Evolutionary conservation across 495 filamentous ascomycete species (phyloP).

Genomic region (Delitschia confertaspora): DNA sequence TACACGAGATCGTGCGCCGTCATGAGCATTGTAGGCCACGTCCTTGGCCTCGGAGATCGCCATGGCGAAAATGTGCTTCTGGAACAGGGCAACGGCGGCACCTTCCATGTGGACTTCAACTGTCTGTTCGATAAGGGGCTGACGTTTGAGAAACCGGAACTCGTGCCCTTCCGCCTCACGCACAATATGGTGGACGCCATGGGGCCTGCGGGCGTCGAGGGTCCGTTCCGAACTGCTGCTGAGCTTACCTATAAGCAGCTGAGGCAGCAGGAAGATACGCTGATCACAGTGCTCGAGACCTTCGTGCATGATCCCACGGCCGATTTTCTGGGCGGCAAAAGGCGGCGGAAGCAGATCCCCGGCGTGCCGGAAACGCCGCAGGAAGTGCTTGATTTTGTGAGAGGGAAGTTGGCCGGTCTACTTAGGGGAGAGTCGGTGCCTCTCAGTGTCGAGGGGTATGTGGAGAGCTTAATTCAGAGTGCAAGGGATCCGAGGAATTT

Average conservation of each 20-base stretch:
- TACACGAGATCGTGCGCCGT: constrained; percentile 92
- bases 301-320: constrained; percentile 95
- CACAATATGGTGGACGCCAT: constrained; percentile 98
- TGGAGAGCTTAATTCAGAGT: constrained; percentile 80
- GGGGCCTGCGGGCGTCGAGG: constrained; percentile 86
- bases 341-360: constrained; percentile 50
- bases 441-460: constrained; percentile 88
- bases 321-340: constrained; percentile 75
- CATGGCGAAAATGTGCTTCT: constrained; percentile 97
- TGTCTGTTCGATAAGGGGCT: constrained; percentile 98
- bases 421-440: constrained; percentile 80
- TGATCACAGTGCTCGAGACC: constrained; percentile 94
- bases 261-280: constrained; percentile 81
- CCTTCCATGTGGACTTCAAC: constrained; percentile 98
- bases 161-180: constrained; percentile 94
- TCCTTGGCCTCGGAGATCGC: constrained; percentile 86
- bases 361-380: constrained; percentile 77
- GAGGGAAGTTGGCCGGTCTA: constrained; percentile 75
- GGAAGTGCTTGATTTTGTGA: constrained; percentile 82
- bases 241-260: constrained; percentile 80
- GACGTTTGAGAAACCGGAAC: constrained; percentile 89
- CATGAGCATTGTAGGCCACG: constrained; percentile 95
- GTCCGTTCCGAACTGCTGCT: constrained; percentile 82
- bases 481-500: constrained; percentile 70
- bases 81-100: constrained; percentile 86